Evolutionary conservation across 768 basidiomycete genomes (phyloP).

Genomic region (Lyophyllum semitale): DNA sequence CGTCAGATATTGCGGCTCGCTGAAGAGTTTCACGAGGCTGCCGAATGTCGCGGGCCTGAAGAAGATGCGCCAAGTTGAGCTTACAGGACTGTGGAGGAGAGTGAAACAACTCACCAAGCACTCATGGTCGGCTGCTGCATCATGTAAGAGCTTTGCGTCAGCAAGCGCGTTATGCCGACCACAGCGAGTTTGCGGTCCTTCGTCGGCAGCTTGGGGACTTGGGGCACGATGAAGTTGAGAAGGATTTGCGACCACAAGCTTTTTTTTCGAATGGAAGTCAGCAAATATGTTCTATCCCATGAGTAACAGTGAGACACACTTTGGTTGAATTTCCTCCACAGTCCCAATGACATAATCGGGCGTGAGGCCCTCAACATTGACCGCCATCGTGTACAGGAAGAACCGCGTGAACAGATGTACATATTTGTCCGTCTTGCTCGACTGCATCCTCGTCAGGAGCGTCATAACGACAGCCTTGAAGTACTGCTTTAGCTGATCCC

Average conservation of each 20-base stretch:
- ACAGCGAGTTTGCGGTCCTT: constrained; percentile 86
- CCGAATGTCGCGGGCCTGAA: constrained; percentile 70
- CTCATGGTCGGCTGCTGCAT: constrained; percentile 60
- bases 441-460: constrained; percentile 83
- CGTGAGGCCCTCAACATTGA: constrained; percentile 70
- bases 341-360: constrained; percentile 80
- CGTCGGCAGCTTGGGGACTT: constrained; percentile 75
- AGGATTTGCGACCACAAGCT: constrained; percentile 80
- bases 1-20: constrained; percentile 72
- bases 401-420: constrained; percentile 82
- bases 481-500: constrained; percentile 67
- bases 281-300: not conserved
- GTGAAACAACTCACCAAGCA: constrained; percentile 54
- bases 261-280: constrained; percentile 10
- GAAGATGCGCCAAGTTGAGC: not conserved
- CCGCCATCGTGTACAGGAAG: constrained; percentile 71
- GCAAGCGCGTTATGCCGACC: constrained; percentile 76
- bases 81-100: not conserved
- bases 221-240: constrained; percentile 74
- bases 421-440: constrained; percentile 87
- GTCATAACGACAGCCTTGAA: constrained; percentile 76
- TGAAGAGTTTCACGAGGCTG: constrained; percentile 75
- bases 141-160: constrained; percentile 77
- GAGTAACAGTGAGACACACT: constrained; percentile 49
- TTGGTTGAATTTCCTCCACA: constrained; percentile 82